A percentile compares a stretch with the other conserved stretches of the same genome.
These are phyloP conservation scores for Arthrobotrys entomopaga DNA, from an alignment of 2,329 filamentous ascomycete species.

Conservation along the genomic window DNA sequence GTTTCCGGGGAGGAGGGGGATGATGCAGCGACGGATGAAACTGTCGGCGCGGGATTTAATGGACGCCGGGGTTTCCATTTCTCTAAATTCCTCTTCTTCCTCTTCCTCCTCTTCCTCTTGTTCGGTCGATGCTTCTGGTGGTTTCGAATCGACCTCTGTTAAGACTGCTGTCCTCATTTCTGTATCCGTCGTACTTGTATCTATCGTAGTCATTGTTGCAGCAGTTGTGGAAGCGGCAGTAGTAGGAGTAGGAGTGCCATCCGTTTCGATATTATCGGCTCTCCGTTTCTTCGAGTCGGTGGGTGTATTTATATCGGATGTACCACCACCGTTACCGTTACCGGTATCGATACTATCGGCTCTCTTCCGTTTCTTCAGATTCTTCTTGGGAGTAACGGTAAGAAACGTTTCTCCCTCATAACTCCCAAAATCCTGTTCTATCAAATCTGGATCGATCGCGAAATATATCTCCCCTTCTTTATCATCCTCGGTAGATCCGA, in stretches of 20 bases:
- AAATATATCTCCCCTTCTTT: conserved; percentile 17
- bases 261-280: conserved; percentile 48
- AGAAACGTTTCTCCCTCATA: conserved; percentile 73
- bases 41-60: conserved; percentile 72
- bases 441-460: conserved; percentile 64
- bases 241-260: conserved; percentile 54
- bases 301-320: neutral
- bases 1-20: conserved; percentile 64
- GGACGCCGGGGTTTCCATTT: conserved; percentile 74
- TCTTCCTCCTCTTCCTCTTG: conserved; percentile 59
- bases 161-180: conserved; percentile 12
- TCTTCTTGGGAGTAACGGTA: conserved; percentile 34
- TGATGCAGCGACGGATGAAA: conserved; percentile 74
- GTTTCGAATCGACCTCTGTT: conserved; percentile 29
- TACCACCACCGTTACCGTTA: neutral
- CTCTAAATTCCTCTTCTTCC: conserved; percentile 65
- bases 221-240: neutral
- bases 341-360: conserved; percentile 59
- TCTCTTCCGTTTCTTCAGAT: conserved; percentile 59
- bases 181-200: conserved; percentile 10
- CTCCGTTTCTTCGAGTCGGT: conserved; percentile 52
- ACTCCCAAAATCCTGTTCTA: conserved; percentile 79
- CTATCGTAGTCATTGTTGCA: neutral
- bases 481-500: neutral
- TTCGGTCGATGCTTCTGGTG: neutral